phyloP scores from a whole-genome alignment of 2,329 filamentous ascomycete species.

The Fusarium gaditjirri region DNA sequence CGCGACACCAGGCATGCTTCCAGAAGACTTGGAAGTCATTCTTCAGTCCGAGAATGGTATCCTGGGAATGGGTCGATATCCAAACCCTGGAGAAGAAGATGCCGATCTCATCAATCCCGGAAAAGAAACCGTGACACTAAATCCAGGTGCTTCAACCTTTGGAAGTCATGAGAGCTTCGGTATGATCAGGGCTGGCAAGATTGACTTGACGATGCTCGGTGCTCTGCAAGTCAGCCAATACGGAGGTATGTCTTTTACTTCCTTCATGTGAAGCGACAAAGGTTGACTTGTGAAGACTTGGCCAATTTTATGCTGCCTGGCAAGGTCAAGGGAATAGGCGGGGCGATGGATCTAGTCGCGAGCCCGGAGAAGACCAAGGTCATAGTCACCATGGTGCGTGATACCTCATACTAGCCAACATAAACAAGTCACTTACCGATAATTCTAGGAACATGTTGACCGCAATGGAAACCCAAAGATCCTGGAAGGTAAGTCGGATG shows the following conservation, averaged over 20 bases:
- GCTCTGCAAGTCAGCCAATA: constrained; percentile 85
- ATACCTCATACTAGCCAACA: rapidly evolving
- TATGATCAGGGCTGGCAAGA: constrained; percentile 85
- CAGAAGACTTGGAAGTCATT: constrained; percentile 78
- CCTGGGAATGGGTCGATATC: constrained; percentile 75
- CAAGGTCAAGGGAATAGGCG: constrained; percentile 92
- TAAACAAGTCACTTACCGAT: neutral
- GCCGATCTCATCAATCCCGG: constrained; percentile 90
- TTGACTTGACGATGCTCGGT: constrained; percentile 86
- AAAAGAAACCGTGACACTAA: constrained; percentile 80
- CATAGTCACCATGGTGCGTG: constrained; percentile 78
- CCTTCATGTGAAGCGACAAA: no score
- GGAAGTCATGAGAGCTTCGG: constrained; percentile 82
- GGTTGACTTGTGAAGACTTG: constrained; percentile 62
- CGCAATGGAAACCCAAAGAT: constrained; percentile 95
- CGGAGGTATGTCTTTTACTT: constrained; percentile 47
- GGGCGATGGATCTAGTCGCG: constrained; percentile 91
- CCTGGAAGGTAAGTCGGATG: constrained; percentile 70
- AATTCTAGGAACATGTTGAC: constrained; percentile 77
- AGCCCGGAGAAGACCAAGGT: constrained; percentile 89
- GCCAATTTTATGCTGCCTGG: constrained; percentile 94
- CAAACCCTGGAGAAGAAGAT: constrained; percentile 78
- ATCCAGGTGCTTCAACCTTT: constrained; percentile 77
- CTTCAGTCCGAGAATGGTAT: constrained; percentile 84
- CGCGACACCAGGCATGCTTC: constrained; percentile 83